Conservation (phyloP, 208 protist species). For the Acanthamoeba royreba region DNA sequence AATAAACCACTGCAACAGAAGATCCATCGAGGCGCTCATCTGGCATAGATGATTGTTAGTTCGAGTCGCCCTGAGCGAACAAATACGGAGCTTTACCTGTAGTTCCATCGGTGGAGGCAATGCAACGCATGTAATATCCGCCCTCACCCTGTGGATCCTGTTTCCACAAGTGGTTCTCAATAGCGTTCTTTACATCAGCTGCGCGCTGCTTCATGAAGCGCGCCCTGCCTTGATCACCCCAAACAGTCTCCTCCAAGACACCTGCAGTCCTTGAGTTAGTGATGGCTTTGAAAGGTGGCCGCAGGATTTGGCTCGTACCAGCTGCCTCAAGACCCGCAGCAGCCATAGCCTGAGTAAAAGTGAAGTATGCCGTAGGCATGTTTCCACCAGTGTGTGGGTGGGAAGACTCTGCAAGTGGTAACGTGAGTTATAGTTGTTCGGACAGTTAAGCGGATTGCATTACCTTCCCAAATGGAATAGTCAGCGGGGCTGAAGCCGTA, state of each 20-base stretch:
- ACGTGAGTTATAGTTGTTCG: neutral
- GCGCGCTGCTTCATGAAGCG: neutral
- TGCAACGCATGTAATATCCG: neutral
- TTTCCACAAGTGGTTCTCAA: conserved; percentile 29
- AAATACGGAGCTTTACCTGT: too few relatives aligned
- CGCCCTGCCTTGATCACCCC: neutral
- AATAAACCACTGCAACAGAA: neutral
- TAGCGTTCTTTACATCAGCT: neutral
- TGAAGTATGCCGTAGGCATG: conserved; percentile 42
- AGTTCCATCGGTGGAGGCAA: neutral
- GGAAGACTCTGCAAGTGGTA: neutral
- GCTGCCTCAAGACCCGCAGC: neutral
- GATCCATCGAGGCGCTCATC: neutral
- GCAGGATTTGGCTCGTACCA: neutral
- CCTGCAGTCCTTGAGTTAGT: neutral
- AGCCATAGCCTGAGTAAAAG: conserved; percentile 51
- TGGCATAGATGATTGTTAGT: too few relatives aligned
- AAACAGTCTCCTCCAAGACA: neutral
- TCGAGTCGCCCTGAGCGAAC: too few relatives aligned
- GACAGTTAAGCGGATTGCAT: neutral
- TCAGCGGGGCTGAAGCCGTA: conserved; percentile 1
- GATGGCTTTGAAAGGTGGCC: neutral
- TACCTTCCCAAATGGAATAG: conserved; percentile 62
- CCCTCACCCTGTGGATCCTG: neutral
- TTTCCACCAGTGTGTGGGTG: neutral